phyloP scores from a whole-genome alignment of 169 alveolate genomes.

The Theileria parva region DNA sequence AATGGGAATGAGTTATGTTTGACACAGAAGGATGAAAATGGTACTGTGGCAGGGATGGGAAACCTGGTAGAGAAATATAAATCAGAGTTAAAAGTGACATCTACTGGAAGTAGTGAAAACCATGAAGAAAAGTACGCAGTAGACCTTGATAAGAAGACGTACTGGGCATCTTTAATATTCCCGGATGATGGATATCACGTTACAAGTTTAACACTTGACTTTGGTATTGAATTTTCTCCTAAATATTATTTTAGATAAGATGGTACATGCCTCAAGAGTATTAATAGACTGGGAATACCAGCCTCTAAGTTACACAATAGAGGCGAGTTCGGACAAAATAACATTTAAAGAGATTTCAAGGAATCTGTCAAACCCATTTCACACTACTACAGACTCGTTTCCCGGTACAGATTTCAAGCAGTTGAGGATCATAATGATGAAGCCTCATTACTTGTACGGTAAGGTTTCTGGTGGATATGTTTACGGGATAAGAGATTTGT shows the following conservation, averaged over 20 bases:
- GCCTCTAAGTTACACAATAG: constrained; percentile 82
- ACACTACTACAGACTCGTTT: constrained; percentile 75
- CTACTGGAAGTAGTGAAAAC: constrained; percentile 67
- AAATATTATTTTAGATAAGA: constrained; percentile 30
- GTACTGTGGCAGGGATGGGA: constrained; percentile 80
- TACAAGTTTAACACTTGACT: constrained; percentile 70
- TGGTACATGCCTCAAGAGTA: constrained; percentile 69
- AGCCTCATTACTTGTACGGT: constrained; percentile 86
- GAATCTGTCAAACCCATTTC: constrained; percentile 77
- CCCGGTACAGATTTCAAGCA: constrained; percentile 74
- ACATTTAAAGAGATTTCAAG: constrained; percentile 64
- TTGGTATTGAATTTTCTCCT: constrained; percentile 51
- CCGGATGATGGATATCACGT: constrained; percentile 73
- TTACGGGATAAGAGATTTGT: constrained; percentile 84
- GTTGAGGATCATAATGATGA: constrained; percentile 78
- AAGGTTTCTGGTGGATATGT: constrained; percentile 75
- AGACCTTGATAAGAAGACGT: constrained; percentile 83
- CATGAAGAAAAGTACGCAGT: constrained; percentile 78
- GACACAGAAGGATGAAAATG: constrained; percentile 77
- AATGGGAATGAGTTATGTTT: constrained; percentile 77
- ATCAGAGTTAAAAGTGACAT: constrained; percentile 19
- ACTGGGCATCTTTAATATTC: constrained; percentile 87
- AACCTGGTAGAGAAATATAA: constrained; percentile 63
- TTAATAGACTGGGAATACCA: constrained; percentile 89
- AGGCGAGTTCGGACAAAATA: constrained; percentile 79